Evolutionary conservation across 225 moss, liverwort and hornwort genomes (phyloP).

Genomic region (Sphagnum tenellum): DNA sequence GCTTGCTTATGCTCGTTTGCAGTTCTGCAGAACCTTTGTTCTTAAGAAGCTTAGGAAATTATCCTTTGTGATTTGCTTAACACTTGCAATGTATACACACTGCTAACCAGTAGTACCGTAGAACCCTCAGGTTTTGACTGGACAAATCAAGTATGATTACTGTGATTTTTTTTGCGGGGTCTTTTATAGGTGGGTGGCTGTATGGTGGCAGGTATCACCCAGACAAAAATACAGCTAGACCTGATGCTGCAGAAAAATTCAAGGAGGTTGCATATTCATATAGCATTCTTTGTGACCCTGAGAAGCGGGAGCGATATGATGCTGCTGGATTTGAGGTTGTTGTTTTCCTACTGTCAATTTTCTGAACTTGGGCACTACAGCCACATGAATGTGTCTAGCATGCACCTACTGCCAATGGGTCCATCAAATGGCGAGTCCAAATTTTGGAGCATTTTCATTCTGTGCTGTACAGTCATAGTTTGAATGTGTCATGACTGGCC

Average conservation of each 20-base stretch:
- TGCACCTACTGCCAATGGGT: too few relatives aligned
- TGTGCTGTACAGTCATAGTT: too few relatives aligned
- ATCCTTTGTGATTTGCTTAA: not conserved
- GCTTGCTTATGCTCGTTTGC: too few relatives aligned
- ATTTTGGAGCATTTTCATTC: too few relatives aligned
- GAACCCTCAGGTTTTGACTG: not conserved
- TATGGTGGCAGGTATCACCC: conserved; percentile 78
- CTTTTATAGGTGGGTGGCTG: not conserved
- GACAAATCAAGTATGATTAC: not conserved
- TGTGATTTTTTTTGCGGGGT: not conserved
- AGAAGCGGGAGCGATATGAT: conserved; percentile 92
- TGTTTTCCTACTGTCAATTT: not conserved
- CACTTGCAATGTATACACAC: not conserved
- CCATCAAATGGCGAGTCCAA: too few relatives aligned
- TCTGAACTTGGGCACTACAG: not conserved
- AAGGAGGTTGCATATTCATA: conserved; percentile 98
- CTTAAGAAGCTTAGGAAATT: not conserved
- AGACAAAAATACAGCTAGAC: conserved; percentile 86
- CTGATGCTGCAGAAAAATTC: conserved; percentile 89
- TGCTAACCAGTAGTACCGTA: not conserved
- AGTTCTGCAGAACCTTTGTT: not conserved
- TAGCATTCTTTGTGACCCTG: conserved; percentile 88
- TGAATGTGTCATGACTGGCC: too few relatives aligned
- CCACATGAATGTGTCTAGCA: too few relatives aligned
- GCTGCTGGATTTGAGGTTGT: conserved; percentile 91